These are phyloP conservation scores for Clavispora phyllophila DNA, from an alignment of 805 yeast genomes.

Conservation along the genomic window DNA sequence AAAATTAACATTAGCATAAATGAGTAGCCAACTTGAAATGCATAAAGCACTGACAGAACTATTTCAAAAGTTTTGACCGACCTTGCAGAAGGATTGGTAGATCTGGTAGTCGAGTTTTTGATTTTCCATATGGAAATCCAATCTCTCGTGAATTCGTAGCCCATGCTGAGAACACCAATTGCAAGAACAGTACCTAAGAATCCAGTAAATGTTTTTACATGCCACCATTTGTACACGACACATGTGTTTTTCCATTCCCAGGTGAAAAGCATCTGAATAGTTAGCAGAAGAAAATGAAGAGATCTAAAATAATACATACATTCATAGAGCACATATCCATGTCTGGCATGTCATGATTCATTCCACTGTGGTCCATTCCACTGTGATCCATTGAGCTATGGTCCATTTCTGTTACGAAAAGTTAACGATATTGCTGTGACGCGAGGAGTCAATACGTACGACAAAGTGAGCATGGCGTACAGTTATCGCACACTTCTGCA, in stretches of 20 bases:
- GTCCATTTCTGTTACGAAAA: too few relatives aligned
- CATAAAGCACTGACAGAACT: conserved; percentile 46
- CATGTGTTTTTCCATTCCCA: conserved; percentile 76
- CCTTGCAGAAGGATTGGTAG: not conserved
- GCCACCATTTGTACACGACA: conserved; percentile 78
- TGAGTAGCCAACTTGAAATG: conserved; percentile 63
- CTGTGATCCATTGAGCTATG: conserved; percentile 8
- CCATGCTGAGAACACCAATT: conserved; percentile 44
- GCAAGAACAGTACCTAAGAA: conserved; percentile 49
- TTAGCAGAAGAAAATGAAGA: not conserved
- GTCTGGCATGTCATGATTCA: conserved; percentile 20
- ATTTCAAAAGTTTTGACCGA: conserved; percentile 12
- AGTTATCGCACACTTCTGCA: too few relatives aligned
- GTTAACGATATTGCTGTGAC: too few relatives aligned
- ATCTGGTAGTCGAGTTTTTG: not conserved
- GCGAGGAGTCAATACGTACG: too few relatives aligned
- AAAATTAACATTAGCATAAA: conserved; percentile 74
- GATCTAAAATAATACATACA: conserved; percentile 20
- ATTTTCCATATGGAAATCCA: conserved; percentile 27
- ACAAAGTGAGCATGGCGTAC: too few relatives aligned
- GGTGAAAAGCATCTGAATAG: conserved; percentile 60
- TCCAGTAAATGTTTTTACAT: conserved; percentile 47
- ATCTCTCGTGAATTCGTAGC: conserved; percentile 55
- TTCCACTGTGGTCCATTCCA: conserved; percentile 3
- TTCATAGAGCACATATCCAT: conserved; percentile 50